Evolutionary conservation across 192 early-diverging fungal species (phyloP), one percentile per base, ranked within the genome.

Genomic region (Coemansia sp.): DNA sequence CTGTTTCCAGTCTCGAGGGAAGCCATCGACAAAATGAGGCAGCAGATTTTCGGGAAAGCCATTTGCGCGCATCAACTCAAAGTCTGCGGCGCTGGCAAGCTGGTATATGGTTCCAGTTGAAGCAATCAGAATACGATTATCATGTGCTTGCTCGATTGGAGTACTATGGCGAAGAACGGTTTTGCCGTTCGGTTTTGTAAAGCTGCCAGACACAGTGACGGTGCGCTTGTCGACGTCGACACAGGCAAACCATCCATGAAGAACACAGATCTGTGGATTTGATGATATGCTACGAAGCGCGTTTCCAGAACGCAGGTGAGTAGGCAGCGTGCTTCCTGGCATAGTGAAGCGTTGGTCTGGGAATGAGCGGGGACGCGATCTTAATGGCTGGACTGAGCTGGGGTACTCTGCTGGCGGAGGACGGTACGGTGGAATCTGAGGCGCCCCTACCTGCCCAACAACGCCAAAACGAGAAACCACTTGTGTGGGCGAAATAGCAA

Each of bases 261-360:
- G 59, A 19, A 62, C 23, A 48, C 67, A 62, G 13, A 46, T 6
- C 25, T 35, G 56, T 17, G 60, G 15, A n/a, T 53, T 57, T 19
- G 70, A 20, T 19, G 56, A 32, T 25, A 52, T 7, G 9, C 34
- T 23, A 29, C 65, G 65, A 17, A 59, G 10, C 1, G 50, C 8
- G 10, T 46, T 34, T 53, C 59, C 46, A 57, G 68, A n/a, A 5
- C 54, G 17, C 22, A 75, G 17, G 43, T 72, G 75, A 17, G 63
- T 45, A 8, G 75, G 75, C n/a, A 71, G 48, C 8, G 75, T 72
- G 52, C 75, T 78, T 29, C 70, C 70, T 8, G 75, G 75, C 19
- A 78, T 62, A n/a, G 25, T 4, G 36, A 57, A 57, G 7, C 70
- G 62, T 6, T 62, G 50, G 8, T 69, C 70, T n/a, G 41, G 23